phyloP scores from a whole-genome alignment of 768 basidiomycete species.

The Cyathus striatus region DNA sequence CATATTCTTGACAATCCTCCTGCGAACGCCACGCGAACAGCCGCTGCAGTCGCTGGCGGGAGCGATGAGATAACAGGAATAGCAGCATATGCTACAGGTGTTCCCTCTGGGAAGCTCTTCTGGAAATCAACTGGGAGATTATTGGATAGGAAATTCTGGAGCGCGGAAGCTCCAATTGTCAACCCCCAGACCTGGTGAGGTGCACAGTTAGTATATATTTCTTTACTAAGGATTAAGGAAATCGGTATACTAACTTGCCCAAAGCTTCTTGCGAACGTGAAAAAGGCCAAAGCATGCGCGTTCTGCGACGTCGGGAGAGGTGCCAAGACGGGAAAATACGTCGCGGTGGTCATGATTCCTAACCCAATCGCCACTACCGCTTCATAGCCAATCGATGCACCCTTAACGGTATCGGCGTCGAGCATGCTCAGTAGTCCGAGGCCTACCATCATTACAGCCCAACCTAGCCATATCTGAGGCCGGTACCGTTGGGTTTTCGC shows the following conservation, averaged over 20 bases:
- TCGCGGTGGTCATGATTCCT: neutral
- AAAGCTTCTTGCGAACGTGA: conserved; percentile 30
- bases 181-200: conserved; percentile 33
- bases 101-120: neutral
- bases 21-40: neutral
- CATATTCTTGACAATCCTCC: neutral
- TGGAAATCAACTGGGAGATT: conserved; percentile 27
- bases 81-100: neutral
- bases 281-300: conserved; percentile 40
- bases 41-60: neutral
- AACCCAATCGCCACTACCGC: neutral
- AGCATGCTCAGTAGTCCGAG: neutral
- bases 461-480: neutral
- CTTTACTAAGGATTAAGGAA: neutral
- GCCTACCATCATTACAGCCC: neutral
- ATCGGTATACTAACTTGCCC: conserved; percentile 17
- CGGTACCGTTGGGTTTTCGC: neutral
- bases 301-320: conserved; percentile 33
- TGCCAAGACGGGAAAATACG: conserved; percentile 13
- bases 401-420: neutral
- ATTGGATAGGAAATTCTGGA: conserved; percentile 43
- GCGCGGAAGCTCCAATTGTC: conserved; percentile 41
- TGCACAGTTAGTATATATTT: neutral
- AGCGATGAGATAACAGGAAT: neutral
- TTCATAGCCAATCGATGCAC: neutral